Conservation (phyloP, 2,329 filamentous ascomycete species). For the Escovopsis sp. region DNA sequence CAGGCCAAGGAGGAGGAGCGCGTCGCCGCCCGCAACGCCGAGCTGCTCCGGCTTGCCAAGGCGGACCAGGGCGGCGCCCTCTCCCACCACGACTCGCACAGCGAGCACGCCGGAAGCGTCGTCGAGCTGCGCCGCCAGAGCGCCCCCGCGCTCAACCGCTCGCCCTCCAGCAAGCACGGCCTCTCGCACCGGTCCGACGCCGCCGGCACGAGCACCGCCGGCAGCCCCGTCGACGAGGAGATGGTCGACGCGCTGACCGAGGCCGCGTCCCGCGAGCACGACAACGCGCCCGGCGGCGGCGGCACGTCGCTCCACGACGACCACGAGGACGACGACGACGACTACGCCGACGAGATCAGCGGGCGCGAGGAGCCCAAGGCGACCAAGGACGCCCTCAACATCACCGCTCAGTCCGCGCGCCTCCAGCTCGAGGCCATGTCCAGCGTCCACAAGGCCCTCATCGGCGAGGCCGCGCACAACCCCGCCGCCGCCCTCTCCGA, state of each 20-base stretch:
- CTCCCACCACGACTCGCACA: conserved; percentile 30
- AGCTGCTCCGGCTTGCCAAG: conserved; percentile 64
- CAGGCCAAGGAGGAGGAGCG: conserved; percentile 83
- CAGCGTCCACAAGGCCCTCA: conserved; percentile 69
- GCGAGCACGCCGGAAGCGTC: conserved; percentile 36
- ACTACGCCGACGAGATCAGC: conserved; percentile 60
- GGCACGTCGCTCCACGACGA: conserved; percentile 9
- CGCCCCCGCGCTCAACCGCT: conserved; percentile 26
- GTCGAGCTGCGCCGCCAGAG: conserved; percentile 25
- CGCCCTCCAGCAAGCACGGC: conserved; percentile 13
- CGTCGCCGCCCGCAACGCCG: conserved; percentile 57
- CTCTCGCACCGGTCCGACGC: conserved; percentile 20
- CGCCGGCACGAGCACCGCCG: conserved; percentile 28
- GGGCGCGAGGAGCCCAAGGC: conserved; percentile 57
- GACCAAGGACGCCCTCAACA: conserved; percentile 88
- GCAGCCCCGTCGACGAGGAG: conserved; percentile 34
- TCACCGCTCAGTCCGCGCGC: conserved; percentile 88
- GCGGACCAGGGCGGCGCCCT: conserved; percentile 48
- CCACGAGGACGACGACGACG: conserved; percentile 47
- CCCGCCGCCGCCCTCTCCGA: conserved; percentile 63
- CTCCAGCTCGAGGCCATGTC: conserved; percentile 83
- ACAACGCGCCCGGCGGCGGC: conserved; percentile 18
- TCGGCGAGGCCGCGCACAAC: conserved; percentile 49
- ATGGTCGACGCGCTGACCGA: conserved; percentile 32
- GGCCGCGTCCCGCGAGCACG: conserved; percentile 21